Evolutionary conservation across 768 basidiomycete species (phyloP).

Genomic region (Russula dissimulans): DNA sequence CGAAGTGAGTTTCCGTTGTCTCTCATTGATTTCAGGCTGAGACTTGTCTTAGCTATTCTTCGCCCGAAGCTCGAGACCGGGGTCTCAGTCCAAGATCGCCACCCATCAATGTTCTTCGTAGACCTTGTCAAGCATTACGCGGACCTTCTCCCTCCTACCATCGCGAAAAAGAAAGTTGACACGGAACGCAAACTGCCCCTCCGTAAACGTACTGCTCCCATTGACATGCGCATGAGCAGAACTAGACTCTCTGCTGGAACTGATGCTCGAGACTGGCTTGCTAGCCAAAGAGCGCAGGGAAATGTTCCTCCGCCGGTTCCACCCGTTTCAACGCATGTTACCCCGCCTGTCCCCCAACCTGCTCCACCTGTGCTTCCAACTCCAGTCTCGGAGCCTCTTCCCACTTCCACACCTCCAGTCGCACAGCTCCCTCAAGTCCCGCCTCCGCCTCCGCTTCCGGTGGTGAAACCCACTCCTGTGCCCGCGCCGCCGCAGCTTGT

Average conservation of each 20-base stretch:
- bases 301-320: conserved; percentile 20
- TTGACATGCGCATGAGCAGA: conserved; percentile 84
- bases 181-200: conserved; percentile 76
- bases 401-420: conserved; percentile 14
- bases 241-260: conserved; percentile 63
- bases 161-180: conserved; percentile 79
- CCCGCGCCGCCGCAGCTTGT: conserved; percentile 15
- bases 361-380: conserved; percentile 7
- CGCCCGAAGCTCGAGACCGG: conserved; percentile 77
- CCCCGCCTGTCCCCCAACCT: conserved; percentile 12
- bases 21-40: background rate
- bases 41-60: conserved; percentile 48
- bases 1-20: conserved; percentile 47
- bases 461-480: background rate
- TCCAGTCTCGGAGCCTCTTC: conserved; percentile 23
- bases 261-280: conserved; percentile 61
- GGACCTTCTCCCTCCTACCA: conserved; percentile 67
- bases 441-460: conserved; percentile 3
- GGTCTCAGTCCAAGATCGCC: conserved; percentile 84
- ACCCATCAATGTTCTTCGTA: conserved; percentile 74
- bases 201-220: conserved; percentile 76
- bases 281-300: conserved; percentile 41
- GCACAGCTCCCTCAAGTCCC: background rate
- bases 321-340: conserved; percentile 8
- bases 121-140: conserved; percentile 74